Conservation (phyloP, 1,284 basidiomycete genomes). For the Caloboletus inedulis region DNA sequence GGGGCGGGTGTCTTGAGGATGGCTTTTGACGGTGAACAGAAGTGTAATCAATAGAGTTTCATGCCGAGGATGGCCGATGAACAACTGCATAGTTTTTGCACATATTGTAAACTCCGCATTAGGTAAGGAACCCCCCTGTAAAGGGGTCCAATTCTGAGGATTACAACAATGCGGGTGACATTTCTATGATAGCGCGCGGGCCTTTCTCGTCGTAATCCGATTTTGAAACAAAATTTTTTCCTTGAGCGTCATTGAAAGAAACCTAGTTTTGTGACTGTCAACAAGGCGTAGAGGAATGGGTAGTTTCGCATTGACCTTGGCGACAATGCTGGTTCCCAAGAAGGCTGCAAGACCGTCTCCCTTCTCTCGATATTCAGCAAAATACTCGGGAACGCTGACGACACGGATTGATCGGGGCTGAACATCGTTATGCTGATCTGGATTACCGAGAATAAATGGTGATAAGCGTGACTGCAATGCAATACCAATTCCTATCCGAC, state of each 20-base stretch:
- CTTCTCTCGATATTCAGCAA: slow-evolving; percentile 85
- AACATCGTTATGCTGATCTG: slow-evolving; percentile 65
- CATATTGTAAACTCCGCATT: slow-evolving; percentile 19
- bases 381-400: slow-evolving; percentile 86
- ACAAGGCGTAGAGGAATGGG: not conserved
- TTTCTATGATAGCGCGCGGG: slow-evolving; percentile 68
- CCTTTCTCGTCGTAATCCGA: slow-evolving; percentile 70
- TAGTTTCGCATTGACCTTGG: slow-evolving; percentile 58
- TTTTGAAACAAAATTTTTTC: slow-evolving; percentile 73
- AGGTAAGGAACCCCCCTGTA: slow-evolving; percentile 5
- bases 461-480: slow-evolving; percentile 76
- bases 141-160: not conserved
- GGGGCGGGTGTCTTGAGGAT: slow-evolving; percentile 20
- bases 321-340: slow-evolving; percentile 82
- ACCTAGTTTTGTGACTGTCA: slow-evolving; percentile 29
- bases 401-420: slow-evolving; percentile 68
- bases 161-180: slow-evolving; percentile 68
- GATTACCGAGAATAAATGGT: slow-evolving; percentile 59
- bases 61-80: slow-evolving; percentile 9
- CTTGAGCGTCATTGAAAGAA: slow-evolving; percentile 60
- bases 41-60: slow-evolving; percentile 10
- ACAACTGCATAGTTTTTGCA: slow-evolving; percentile 31
- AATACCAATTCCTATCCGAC: slow-evolving; percentile 53
- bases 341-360: slow-evolving; percentile 83
- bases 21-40: not conserved